Base-by-base conservation (phyloP, 2,329 filamentous ascomycete species). In the Stemphylium vesicarium region DNA sequence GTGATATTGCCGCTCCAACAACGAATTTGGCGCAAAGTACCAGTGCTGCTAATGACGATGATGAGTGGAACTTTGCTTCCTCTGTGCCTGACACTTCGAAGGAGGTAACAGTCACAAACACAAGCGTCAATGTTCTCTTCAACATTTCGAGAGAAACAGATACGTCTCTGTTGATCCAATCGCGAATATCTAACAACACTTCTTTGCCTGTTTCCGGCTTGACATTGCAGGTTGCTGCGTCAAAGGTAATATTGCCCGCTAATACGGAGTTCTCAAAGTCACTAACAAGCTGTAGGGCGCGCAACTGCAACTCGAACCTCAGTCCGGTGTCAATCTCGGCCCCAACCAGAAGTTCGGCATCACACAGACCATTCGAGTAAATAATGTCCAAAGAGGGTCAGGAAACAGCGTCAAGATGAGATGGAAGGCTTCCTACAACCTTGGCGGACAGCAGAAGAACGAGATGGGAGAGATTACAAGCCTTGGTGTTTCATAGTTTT, bases 1-100 rank as follows among this genome's bases (percentile, higher is more conserved):
- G 76, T 18, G 65, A 60, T 10, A 49, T 60, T 18, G 20, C 69
- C 35, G 59, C 64, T 16, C 67, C 70, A 7, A 58, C 64, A 10
- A 68, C 70, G 12, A 71, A 54, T 18, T 46, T 68, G 10, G 60
- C 69, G 31, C 69, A 70, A 46, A 69, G 59, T 38, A 71, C 53
- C 37, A 62, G 73, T 6, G 64, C 74, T 45, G 86, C 90, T 40
- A 92, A 96, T 48, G 94, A 97, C 63, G 94, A 97, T 45, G 94
- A 98, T 61, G 94, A 98, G 70, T 98, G 94, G 93, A 90, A 87
- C 20, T 98, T 98, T 74, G 87, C 91, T 3, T 98, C 94, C 0
- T 88, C 94, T 0, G 81, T 97, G 12, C 94, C 94, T 3, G 82
- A 85, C 56, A 82, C 85, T 31, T 86, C 88, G 45, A 85, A 91